These are phyloP conservation scores for Hypoxylon fuscum DNA, from an alignment of 495 filamentous ascomycete genomes.

Conservation along the genomic window DNA sequence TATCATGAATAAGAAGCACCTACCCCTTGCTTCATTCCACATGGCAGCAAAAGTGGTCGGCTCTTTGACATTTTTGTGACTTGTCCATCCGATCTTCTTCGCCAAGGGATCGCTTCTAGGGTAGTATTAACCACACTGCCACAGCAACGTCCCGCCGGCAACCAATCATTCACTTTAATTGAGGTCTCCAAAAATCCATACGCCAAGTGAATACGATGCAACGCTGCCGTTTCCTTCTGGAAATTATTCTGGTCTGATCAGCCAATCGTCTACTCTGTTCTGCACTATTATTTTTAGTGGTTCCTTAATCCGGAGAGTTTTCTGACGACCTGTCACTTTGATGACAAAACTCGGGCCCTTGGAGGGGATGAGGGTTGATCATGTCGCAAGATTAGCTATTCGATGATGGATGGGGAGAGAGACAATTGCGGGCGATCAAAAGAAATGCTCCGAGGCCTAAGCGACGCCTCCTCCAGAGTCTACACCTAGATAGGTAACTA, in stretches of 20 bases:
- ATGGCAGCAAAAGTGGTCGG: conserved; percentile 14
- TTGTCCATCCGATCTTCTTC: conserved; percentile 37
- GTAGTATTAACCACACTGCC: conserved; percentile 31
- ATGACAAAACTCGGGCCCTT: conserved; percentile 14
- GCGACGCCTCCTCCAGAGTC: conserved; percentile 12
- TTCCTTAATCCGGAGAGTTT: conserved; percentile 33
- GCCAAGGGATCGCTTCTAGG: conserved; percentile 46
- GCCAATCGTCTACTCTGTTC: conserved; percentile 28
- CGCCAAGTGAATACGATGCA: conserved; percentile 31
- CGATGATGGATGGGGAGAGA: conserved; percentile 22
- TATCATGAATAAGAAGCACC: conserved; percentile 9
- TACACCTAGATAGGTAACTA: conserved; percentile 9
- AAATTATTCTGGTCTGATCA: conserved; percentile 29
- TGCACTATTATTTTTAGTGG: conserved; percentile 30
- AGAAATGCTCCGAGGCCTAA: conserved; percentile 29
- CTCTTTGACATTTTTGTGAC: conserved; percentile 31
- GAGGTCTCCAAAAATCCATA: conserved; percentile 27
- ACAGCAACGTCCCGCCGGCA: conserved; percentile 18
- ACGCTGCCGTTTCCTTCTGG: conserved; percentile 34
- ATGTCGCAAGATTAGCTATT: conserved; percentile 37
- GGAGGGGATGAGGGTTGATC: conserved; percentile 28
- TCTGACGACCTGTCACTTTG: conserved; percentile 30
- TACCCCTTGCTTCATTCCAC: conserved; percentile 32
- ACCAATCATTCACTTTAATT: conserved; percentile 37
- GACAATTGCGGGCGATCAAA: conserved; percentile 32